Evolutionary conservation across 371 early-diverging fungal genomes (phyloP).

Genomic region (Mucor circinelloides): DNA sequence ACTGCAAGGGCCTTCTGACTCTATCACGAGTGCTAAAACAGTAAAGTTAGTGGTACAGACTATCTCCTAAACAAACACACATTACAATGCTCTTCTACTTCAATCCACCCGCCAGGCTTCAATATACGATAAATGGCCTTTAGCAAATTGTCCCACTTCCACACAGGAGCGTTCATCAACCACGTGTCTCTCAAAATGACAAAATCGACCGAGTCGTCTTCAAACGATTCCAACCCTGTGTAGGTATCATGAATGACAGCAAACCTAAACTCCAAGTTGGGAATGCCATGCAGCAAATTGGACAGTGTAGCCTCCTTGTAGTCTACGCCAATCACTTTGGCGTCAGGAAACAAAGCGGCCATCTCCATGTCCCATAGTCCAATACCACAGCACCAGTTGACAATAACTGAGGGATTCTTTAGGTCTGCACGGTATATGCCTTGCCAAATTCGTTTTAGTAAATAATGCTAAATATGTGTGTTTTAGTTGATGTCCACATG

Average conservation of each 20-base stretch:
- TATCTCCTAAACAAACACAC: not conserved
- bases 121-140: conserved; percentile 31
- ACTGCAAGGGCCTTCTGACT: not conserved
- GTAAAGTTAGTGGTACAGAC: not conserved
- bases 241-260: conserved; percentile 11
- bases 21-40: not conserved
- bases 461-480: conserved; percentile 36
- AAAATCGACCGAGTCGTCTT: conserved; percentile 27
- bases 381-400: conserved; percentile 45
- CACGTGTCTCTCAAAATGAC: conserved; percentile 40
- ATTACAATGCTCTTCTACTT: conserved; percentile 20
- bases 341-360: conserved; percentile 35
- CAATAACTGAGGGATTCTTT: conserved; percentile 27
- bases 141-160: conserved; percentile 30
- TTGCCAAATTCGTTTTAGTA: conserved; percentile 32
- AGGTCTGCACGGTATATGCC: conserved; percentile 26
- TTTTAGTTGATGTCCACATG: not conserved
- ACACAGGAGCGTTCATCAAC: conserved; percentile 27
- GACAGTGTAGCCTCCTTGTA: conserved; percentile 15
- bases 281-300: not conserved
- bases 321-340: conserved; percentile 36
- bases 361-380: conserved; percentile 47
- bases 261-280: conserved; percentile 26
- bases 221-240: conserved; percentile 31
- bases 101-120: conserved; percentile 31